These are phyloP conservation scores for Populus ilicifolia DNA, from an alignment of 345 rosid species.

Conservation along the genomic window DNA sequence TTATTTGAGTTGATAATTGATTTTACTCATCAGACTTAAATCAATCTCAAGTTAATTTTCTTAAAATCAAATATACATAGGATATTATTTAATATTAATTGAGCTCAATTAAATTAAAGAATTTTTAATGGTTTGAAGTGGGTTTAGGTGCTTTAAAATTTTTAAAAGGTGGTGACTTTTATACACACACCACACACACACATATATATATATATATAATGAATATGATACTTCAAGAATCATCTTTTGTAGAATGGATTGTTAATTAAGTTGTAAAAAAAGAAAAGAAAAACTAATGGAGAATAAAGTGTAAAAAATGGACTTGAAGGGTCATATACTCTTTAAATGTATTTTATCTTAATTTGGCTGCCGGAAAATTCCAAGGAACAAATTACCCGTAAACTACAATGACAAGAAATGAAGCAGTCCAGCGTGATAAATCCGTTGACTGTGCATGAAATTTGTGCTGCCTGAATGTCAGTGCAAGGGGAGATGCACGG, in stretches of 20 bases:
- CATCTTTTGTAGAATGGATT: neutral
- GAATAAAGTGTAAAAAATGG: slow-evolving; percentile 9
- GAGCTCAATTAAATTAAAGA: too few species aligned
- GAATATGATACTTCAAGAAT: neutral
- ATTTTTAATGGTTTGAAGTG: neutral
- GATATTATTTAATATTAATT: too few species aligned
- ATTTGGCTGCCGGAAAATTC: neutral
- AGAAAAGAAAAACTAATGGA: neutral
- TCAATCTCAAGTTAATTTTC: too few species aligned
- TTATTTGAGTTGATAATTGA: too few species aligned
- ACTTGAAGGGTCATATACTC: neutral
- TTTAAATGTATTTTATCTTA: too few species aligned
- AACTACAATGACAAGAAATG: neutral
- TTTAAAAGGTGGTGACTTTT: neutral
- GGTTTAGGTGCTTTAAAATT: neutral
- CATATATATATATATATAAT: too few species aligned
- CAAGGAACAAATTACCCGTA: neutral
- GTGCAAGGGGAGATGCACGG: neutral
- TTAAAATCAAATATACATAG: too few species aligned
- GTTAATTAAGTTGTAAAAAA: neutral
- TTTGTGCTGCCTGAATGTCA: neutral
- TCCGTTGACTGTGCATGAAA: neutral
- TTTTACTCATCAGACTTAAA: too few species aligned
- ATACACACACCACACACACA: too few species aligned
- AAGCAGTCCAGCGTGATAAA: neutral